Base-by-base conservation (phyloP, 805 yeast genomes). In the Barnettozyma sucrosica region DNA sequence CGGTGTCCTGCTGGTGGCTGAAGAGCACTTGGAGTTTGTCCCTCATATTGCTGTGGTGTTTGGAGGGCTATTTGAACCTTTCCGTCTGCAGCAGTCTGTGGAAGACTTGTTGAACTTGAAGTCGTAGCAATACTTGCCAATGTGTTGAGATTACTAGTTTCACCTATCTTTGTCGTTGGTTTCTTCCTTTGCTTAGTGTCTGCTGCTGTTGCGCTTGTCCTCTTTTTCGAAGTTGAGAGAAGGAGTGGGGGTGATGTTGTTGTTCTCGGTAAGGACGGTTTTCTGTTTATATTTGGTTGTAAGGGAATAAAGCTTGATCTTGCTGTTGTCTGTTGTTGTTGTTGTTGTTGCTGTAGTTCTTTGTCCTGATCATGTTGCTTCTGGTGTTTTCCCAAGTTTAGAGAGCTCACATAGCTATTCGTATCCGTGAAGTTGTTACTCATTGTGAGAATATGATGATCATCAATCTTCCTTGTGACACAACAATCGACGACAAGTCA, bases 1-100 rank as follows among this genome's bases (percentile, higher is more conserved):
- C 97, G 69, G 58, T 86, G 92, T 2, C 83, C 82, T 0, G 79
- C 74, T 16, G 57, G 61, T n/a, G 54, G 66, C 7, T 49, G 55
- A 23, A 10, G 44, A 16, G 51, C 25, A 19, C 23, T 40, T 20
- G 50, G 26, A 11, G 46, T 34, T 34, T 18, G 33, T 44, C n/a
- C 20, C 33, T 23, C 21, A 21, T 7, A 34, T 34, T 21, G 37
- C 7, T 34, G 37, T 34, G 21, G 16, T 34, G 18, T 4, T n/a
- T 34, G 37, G 21, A 18, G 40, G 4, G 19, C 21, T 18, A 16
- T 34, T 34, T 34, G 21, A 34, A 34, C 21, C 16, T 16, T 28
- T 28, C n/a, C 32, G 4, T 28, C 32, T 28, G 32, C 2, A 28
- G 16, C 16, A 28, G 30, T 16, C 32, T 11, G 32, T 28, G 7